These are phyloP conservation scores for Claviceps africana DNA, from an alignment of 2,329 filamentous ascomycete genomes.

Conservation along the genomic window DNA sequence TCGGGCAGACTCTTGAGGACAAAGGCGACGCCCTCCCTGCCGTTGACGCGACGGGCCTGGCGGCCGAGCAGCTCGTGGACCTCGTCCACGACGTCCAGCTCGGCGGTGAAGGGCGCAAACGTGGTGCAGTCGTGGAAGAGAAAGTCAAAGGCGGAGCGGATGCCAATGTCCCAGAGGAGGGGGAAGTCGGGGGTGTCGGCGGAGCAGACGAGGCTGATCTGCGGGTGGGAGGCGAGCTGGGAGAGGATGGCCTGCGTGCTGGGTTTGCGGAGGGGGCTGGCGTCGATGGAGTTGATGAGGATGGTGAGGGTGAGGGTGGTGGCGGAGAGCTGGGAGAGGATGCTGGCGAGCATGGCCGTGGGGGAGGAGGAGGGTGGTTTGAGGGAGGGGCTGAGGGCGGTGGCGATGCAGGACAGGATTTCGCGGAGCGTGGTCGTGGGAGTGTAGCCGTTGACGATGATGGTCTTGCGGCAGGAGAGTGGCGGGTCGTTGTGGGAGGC, in stretches of 20 bases:
- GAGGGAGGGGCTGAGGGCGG: constrained; percentile 40
- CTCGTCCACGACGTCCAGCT: constrained; percentile 76
- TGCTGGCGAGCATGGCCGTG: constrained; percentile 50
- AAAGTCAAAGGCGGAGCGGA: constrained; percentile 74
- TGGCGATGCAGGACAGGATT: constrained; percentile 53
- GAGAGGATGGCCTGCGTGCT: constrained; percentile 59
- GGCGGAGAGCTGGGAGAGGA: constrained; percentile 45
- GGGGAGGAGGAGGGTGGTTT: constrained; percentile 48
- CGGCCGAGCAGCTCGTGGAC: constrained; percentile 78
- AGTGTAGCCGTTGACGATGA: constrained; percentile 78
- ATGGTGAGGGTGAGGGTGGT: constrained; percentile 41
- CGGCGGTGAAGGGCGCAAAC: constrained; percentile 57
- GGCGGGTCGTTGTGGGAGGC: constrained; percentile 20
- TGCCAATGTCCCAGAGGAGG: constrained; percentile 75
- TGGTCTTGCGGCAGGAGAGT: constrained; percentile 32
- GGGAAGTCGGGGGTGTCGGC: constrained; percentile 80
- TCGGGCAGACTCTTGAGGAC: constrained; percentile 83
- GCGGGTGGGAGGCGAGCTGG: constrained; percentile 58
- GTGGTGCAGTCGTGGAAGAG: constrained; percentile 92
- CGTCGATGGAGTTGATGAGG: constrained; percentile 78
- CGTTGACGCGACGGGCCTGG: constrained; percentile 64
- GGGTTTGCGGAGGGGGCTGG: constrained; percentile 57
- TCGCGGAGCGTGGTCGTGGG: constrained; percentile 53
- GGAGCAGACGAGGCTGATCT: constrained; percentile 61
- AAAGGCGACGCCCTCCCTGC: constrained; percentile 82